Conservation (phyloP, 139 green algal species). For the Haematococcus lacustris region DNA sequence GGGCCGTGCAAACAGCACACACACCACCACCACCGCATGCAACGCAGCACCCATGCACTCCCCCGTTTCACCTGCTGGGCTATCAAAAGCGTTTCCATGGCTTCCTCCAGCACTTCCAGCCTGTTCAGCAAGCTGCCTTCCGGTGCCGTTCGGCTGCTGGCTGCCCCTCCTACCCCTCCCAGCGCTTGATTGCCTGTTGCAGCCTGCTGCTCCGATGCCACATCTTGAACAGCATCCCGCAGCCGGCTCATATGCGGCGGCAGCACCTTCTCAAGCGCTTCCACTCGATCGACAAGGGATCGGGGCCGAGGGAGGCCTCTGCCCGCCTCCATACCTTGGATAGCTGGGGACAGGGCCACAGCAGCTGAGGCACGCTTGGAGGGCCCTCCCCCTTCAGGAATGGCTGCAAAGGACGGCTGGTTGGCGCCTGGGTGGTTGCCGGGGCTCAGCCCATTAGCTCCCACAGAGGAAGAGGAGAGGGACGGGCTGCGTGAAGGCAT, state of each 20-base stretch:
- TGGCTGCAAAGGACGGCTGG: too few relatives aligned
- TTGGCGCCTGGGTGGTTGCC: too few relatives aligned
- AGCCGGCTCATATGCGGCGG: constrained; percentile 10
- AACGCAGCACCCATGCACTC: too few relatives aligned
- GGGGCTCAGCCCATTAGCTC: too few relatives aligned
- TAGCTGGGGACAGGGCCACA: neutral
- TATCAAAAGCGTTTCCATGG: constrained; percentile 43
- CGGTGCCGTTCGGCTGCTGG: constrained; percentile 26
- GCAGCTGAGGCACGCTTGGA: too few relatives aligned
- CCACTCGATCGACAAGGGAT: constrained; percentile 40
- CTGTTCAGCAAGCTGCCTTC: constrained; percentile 56
- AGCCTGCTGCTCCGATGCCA: neutral
- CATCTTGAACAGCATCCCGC: constrained; percentile 9
- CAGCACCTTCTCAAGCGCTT: constrained; percentile 47
- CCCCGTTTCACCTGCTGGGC: constrained; percentile 54
- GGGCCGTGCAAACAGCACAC: too few relatives aligned
- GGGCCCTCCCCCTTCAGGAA: too few relatives aligned
- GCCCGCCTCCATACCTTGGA: neutral
- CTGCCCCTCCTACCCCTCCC: neutral
- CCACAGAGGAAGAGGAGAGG: too few relatives aligned
- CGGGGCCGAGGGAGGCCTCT: neutral
- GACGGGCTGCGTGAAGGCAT: too few relatives aligned
- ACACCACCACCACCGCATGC: too few relatives aligned
- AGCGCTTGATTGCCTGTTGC: neutral
- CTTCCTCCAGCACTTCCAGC: constrained; percentile 60